Evolutionary conservation across 129 eudicot genomes (phyloP), one percentile per base, ranked within the genome.

Genomic region (Arctium lappa): DNA sequence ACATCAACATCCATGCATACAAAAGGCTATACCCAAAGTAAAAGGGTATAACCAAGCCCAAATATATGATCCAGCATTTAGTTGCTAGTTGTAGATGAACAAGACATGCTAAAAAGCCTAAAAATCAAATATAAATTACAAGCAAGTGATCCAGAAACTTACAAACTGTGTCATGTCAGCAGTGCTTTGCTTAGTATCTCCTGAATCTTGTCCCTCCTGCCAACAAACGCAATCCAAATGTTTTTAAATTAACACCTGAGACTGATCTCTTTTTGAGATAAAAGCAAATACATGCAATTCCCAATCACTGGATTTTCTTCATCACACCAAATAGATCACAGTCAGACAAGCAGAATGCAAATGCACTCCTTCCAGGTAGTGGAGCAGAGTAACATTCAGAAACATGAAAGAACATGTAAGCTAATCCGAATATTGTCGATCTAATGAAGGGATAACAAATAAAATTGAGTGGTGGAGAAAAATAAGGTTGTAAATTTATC

Each of bases 121-220:
- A 74, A 22, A 36, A 63, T 40, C 42, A n/a, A 10, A 7, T 27
- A 36, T 36, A 71, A 27, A 37, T 44, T 66, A 46, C 13, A 76
- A 77, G 62, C 60, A 53, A 81, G 5, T 32, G 40, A 37, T 48
- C 29, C 27, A 81, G 69, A 87, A 84, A 89, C 98, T 92, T 81
- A 95, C 98, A 90, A 95, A 95, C 33, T 82, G 97, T 42, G 98
- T 92, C 97, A 92, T 95, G 86, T 95, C 97, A 79, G 94, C 90
- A 29, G 94, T 85, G 88, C 91, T 92, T 81, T 95, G 98, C 86
- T 95, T 92, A 70, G 86, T 69, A 75, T 91, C 91, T 76, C 93
- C 97, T 33, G 89, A 86, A 85, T 92, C 98, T 81, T 94, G 97
- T 18, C 93, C 92, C n/a, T 95, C 98, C 98, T 95, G 91, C 86